Conservation (phyloP, 768 basidiomycete species). For the Nidula microcarpa region DNA sequence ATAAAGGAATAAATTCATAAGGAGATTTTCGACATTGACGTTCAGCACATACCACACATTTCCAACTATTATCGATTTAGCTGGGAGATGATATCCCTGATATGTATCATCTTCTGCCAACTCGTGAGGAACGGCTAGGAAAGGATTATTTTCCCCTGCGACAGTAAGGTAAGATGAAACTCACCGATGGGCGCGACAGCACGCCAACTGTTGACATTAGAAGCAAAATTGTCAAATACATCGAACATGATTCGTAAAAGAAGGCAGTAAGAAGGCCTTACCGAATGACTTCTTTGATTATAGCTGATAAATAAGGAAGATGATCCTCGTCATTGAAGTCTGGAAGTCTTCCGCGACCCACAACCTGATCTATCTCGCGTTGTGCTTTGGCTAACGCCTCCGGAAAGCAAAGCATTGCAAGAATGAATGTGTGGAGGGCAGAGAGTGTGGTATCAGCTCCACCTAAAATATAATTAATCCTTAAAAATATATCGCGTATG, state of each 20-base stretch:
- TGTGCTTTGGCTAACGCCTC: constrained; percentile 29
- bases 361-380: constrained; percentile 24
- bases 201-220: constrained; percentile 13
- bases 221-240: background rate
- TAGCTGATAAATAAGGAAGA: constrained; percentile 30
- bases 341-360: constrained; percentile 28
- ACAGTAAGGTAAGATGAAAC: background rate
- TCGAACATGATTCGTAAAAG: no score
- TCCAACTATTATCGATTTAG: constrained; percentile 24
- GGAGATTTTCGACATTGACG: background rate
- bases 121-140: constrained; percentile 18
- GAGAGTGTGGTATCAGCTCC: constrained; percentile 5
- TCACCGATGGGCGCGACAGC: constrained; percentile 22
- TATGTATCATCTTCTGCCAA: constrained; percentile 33
- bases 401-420: constrained; percentile 33
- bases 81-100: constrained; percentile 35
- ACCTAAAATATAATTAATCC: constrained; percentile 7
- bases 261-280: background rate
- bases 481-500: background rate
- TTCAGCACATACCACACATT: constrained; percentile 20
- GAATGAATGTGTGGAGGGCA: constrained; percentile 19
- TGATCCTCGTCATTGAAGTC: constrained; percentile 24
- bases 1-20: background rate
- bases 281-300: constrained; percentile 28
- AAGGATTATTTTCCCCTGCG: background rate